Base-by-base conservation (phyloP, 2,329 filamentous ascomycete species). In the Fusarium kyushuense region DNA sequence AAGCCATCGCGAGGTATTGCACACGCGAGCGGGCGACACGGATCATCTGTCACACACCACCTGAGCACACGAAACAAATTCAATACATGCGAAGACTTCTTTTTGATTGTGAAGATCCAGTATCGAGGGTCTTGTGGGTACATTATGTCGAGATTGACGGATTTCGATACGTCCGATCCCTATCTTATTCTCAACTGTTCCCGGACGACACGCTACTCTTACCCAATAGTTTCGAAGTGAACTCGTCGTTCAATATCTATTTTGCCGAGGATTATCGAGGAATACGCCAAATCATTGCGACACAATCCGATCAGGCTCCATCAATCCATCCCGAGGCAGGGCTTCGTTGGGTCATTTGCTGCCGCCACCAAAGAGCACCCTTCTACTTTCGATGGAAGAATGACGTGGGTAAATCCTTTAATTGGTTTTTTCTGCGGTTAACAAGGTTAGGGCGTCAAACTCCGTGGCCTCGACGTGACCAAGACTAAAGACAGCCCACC, bases 201-300 rank as follows among this genome's bases (percentile, higher is more conserved):
- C 7, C 35, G 9, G 17, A 23, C 6, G 57, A 60, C 25, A 19
- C 21, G 16, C 4, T 25, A 6, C 10, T 59, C 2, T 42, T 30
- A 17, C 21, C 8, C 3, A 12, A 29, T 4, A 2, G 4, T 1
- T 4, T 10, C 16, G n/a, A 21, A 0, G 4, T 4, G 2, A 40
- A 17, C 3, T 5, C 6, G 8, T 3, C 16, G 10, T 3, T 32
- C 4, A 49, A 32, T 2, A 12, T 60, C 13, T 29, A 58, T 30
- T 30, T n/a, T 16, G 3, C 27, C 1, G 19, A 27, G 12, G 53
- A 58, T 6, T 3, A 5, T 35, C 17, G 46, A 1, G 53, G 53
- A 4, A 41, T 60, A 10, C 53, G 57, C 2, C 11, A 16, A 5
- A 10, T 60, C 14, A 9, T 58, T 5, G 12, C 36, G 17, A 43